Conservation (phyloP, 257 asterid species). For the Oldenlandia corymbosa region DNA sequence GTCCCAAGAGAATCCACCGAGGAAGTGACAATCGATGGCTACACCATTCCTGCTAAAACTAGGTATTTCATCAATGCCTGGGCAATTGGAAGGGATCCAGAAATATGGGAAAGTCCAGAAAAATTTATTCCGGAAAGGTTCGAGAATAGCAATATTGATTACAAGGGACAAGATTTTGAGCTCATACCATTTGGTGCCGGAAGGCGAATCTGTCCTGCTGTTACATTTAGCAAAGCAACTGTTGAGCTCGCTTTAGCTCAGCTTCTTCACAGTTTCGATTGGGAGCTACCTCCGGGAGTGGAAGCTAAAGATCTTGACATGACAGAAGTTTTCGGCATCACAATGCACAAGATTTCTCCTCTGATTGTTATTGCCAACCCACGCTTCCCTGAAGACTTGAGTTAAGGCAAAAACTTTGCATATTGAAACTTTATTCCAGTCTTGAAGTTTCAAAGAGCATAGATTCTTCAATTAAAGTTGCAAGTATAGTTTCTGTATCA, state of each 20-base stretch:
- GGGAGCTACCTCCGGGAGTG: conserved; percentile 51
- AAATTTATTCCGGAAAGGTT: conserved; percentile 45
- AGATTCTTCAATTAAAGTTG: too few relatives aligned
- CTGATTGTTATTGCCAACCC: conserved; percentile 40
- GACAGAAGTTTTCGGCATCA: conserved; percentile 57
- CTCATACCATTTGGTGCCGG: conserved; percentile 63
- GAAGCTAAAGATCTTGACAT: conserved; percentile 36
- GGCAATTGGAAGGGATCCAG: conserved; percentile 54
- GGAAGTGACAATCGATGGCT: conserved; percentile 32
- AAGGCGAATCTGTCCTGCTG: conserved; percentile 53
- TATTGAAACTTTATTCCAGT: too few relatives aligned
- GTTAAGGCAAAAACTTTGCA: too few relatives aligned
- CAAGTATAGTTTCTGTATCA: too few relatives aligned
- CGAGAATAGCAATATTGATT: conserved; percentile 40
- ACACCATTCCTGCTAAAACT: conserved; percentile 33
- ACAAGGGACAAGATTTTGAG: conserved; percentile 52
- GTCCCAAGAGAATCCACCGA: conserved; percentile 53
- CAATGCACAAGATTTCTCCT: conserved; percentile 48
- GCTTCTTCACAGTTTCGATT: conserved; percentile 52
- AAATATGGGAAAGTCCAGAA: conserved; percentile 43
- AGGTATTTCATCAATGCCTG: conserved; percentile 48
- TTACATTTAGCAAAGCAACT: conserved; percentile 35
- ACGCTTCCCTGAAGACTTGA: not conserved
- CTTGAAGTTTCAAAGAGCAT: too few relatives aligned
- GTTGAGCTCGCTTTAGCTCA: conserved; percentile 58